phyloP scores from a whole-genome alignment of 306 rosid genomes.

The Castanea mollissima region DNA sequence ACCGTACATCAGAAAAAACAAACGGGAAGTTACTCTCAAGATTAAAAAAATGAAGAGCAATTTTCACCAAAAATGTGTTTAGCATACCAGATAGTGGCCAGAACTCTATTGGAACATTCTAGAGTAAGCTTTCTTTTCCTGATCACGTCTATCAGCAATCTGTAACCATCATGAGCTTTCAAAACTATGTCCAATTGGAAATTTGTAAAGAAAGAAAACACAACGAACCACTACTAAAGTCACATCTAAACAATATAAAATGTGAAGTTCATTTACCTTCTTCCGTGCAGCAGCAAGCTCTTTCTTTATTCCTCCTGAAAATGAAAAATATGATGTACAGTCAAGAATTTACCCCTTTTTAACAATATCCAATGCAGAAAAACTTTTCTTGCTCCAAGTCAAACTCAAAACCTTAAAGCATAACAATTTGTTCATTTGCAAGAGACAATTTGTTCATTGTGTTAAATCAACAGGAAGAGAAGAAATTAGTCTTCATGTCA shows the following conservation, averaged over 20 bases:
- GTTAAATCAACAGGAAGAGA: neutral
- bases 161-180: conserved; percentile 3
- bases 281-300: conserved; percentile 29
- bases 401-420: neutral
- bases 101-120: conserved; percentile 40
- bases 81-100: neutral
- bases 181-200: neutral
- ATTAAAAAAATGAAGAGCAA: neutral
- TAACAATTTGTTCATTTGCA: neutral
- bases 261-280: conserved; percentile 10
- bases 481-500: neutral
- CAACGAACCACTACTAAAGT: neutral
- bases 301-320: conserved; percentile 34
- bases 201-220: neutral
- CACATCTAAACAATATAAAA: neutral
- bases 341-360: neutral
- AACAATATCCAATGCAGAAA: neutral
- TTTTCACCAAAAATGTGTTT: neutral
- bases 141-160: conserved; percentile 28
- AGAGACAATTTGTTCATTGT: neutral
- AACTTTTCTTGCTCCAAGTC: neutral
- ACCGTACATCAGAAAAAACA: neutral
- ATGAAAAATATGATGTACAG: conserved; percentile 1
- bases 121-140: conserved; percentile 29
- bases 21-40: neutral